phyloP scores from a whole-genome alignment of 2,329 filamentous ascomycete species.

The Colletotrichum horii region DNA sequence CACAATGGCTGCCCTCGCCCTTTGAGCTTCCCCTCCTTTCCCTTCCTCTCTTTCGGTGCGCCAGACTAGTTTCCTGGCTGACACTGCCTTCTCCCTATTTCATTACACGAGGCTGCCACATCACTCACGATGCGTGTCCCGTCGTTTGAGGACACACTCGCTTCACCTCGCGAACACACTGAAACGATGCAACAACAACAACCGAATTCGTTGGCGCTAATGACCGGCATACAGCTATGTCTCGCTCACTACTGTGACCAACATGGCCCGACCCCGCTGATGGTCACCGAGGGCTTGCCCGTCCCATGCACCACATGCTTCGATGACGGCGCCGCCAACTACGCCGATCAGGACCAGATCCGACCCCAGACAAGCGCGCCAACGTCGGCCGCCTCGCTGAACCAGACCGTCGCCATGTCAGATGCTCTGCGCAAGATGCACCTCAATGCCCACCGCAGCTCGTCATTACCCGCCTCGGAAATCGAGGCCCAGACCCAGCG shows the following conservation, averaged over 20 bases:
- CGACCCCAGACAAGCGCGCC: constrained; percentile 47
- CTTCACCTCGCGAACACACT: neutral
- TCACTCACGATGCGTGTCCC: constrained; percentile 20
- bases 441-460: constrained; percentile 44
- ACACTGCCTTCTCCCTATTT: neutral
- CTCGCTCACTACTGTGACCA: constrained; percentile 75
- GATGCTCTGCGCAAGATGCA: constrained; percentile 55
- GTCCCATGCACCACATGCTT: constrained; percentile 65
- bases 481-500: constrained; percentile 49
- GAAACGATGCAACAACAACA: constrained; percentile 14
- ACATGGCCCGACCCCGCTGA: constrained; percentile 71
- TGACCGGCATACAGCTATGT: constrained; percentile 60
- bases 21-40: neutral
- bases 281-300: constrained; percentile 72
- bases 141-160: constrained; percentile 16
- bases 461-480: constrained; percentile 48
- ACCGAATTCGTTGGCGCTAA: constrained; percentile 18
- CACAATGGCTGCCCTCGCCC: neutral
- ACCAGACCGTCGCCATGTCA: constrained; percentile 40
- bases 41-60: neutral
- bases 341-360: constrained; percentile 29
- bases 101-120: neutral
- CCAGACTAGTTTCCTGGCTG: neutral
- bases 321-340: constrained; percentile 45
- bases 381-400: constrained; percentile 28